These are phyloP conservation scores for Stentor coeruleus DNA, from an alignment of 73 alveolate species.

Conservation along the genomic window DNA sequence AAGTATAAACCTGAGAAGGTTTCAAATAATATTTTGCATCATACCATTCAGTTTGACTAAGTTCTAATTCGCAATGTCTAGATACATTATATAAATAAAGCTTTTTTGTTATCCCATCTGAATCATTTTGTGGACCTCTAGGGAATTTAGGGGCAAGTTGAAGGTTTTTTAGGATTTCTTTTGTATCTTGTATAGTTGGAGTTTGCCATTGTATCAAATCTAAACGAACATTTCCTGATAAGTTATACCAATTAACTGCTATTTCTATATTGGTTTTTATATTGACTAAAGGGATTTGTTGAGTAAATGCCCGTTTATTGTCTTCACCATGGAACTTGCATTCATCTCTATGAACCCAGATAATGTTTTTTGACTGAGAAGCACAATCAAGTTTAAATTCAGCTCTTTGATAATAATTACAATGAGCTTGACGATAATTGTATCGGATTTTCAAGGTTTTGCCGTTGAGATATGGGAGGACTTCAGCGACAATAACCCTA, in stretches of 20 bases:
- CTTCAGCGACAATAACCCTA: slow-evolving; percentile 17
- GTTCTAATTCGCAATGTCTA: slow-evolving; percentile 25
- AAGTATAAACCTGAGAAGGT: background rate
- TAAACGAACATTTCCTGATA: slow-evolving; percentile 4
- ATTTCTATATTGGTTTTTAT: background rate
- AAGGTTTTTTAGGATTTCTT: background rate
- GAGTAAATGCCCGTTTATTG: background rate
- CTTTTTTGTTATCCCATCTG: slow-evolving; percentile 14
- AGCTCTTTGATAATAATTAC: background rate
- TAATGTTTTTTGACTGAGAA: background rate
- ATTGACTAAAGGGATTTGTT: slow-evolving; percentile 13
- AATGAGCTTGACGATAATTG: background rate
- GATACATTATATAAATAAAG: slow-evolving; percentile 15
- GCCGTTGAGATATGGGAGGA: background rate
- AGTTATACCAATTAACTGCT: slow-evolving; percentile 21
- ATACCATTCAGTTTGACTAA: slow-evolving; percentile 25
- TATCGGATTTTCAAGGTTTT: slow-evolving; percentile 9
- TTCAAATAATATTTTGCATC: slow-evolving; percentile 17
- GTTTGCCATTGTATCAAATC: slow-evolving; percentile 17
- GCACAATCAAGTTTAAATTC: slow-evolving; percentile 21
- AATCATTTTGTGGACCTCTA: background rate
- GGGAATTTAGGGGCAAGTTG: slow-evolving; percentile 16
- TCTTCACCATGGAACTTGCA: slow-evolving; percentile 14
- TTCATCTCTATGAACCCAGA: slow-evolving; percentile 24
- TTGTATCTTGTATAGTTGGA: slow-evolving; percentile 23